Evolutionary conservation across 2,329 filamentous ascomycete species (phyloP), one percentile per base, ranked within the genome.

Genomic region (Metarhizium humberi): DNA sequence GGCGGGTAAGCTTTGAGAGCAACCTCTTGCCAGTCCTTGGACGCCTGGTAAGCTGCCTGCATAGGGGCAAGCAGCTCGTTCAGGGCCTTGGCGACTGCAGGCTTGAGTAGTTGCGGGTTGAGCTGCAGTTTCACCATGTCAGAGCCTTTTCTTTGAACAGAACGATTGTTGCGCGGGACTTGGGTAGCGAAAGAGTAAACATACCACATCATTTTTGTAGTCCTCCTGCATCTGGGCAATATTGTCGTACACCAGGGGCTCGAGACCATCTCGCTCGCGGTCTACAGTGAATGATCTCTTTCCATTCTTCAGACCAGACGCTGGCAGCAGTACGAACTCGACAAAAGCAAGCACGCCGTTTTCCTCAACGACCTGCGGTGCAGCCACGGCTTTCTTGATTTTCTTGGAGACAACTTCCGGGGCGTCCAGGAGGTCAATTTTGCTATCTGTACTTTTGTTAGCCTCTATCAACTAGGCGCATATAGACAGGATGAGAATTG

Each of bases 361-460:
- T 34, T 86, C 88, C 63, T 95, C 90, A 4, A 89, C 78, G 30
- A 87, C 78, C 65, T 84, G 84, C 36, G 91, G 91, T 16, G 83
- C 81, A 25, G 88, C 88, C 59, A 87, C 82, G 0, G 92, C 91
- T 72, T 96, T 96, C 67, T 85, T 85, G 53, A 95, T 77, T 78
- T 96, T 96, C 77, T 87, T 90, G 62, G 79, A 76, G 14, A 97
- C 87, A 2, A 75, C 73, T 0, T 95, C 90, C 0, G 87, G 75
- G 0, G 80, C 62, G 66, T 97, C 94, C 18, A 97, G 81, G n/a
- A 97, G 78, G 67, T 97, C 94, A 61, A 97, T 95, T 74, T 96
- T 96, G 66, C 84, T 89, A 70, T 92, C 86, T 63, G 74, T 72
- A 16, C 29, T 11, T 13, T 50, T 46, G 45, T 45, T 3, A 5